Conservation (phyloP, 75 land plant species). For the Selaginella moellendorffii region DNA sequence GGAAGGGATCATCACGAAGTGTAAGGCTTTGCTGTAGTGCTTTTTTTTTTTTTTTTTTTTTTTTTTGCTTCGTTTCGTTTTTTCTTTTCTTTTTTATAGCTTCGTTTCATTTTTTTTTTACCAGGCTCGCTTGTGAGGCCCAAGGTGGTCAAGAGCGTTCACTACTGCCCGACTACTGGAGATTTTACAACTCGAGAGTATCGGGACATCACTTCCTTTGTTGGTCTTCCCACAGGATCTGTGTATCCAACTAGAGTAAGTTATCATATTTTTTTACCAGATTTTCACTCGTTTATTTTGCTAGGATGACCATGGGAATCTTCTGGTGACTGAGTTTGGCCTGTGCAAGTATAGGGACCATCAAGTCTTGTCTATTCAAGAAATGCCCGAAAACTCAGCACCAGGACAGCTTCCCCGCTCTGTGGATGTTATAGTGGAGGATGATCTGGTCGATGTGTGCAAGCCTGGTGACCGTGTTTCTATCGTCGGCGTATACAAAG, state of each 20-base stretch:
- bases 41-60: background rate
- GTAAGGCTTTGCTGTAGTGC: background rate
- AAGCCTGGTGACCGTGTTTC: constrained; percentile 5
- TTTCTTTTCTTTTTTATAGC: background rate
- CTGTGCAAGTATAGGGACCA: constrained; percentile 6
- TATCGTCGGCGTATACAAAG: background rate
- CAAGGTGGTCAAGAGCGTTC: constrained; percentile 4
- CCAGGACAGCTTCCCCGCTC: constrained; percentile 10
- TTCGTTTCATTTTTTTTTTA: background rate
- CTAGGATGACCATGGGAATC: constrained; percentile 4
- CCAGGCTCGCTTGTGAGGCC: constrained; percentile 7
- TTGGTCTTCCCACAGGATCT: constrained; percentile 5
- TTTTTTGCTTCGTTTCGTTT: background rate
- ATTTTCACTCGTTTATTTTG: background rate
- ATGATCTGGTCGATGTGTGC: constrained; percentile 8
- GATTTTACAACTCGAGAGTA: constrained; percentile 6
- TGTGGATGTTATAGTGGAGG: constrained; percentile 5
- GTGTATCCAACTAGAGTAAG: constrained; percentile 8
- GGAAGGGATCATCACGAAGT: constrained; percentile 4
- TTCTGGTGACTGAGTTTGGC: background rate
- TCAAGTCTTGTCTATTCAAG: constrained; percentile 5
- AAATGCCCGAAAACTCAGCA: constrained; percentile 8
- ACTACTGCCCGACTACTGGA: background rate
- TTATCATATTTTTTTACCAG: background rate
- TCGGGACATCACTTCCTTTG: background rate